Base-by-base conservation (phyloP, 805 yeast genomes). In the Ogataea nakhonphanomensis region DNA sequence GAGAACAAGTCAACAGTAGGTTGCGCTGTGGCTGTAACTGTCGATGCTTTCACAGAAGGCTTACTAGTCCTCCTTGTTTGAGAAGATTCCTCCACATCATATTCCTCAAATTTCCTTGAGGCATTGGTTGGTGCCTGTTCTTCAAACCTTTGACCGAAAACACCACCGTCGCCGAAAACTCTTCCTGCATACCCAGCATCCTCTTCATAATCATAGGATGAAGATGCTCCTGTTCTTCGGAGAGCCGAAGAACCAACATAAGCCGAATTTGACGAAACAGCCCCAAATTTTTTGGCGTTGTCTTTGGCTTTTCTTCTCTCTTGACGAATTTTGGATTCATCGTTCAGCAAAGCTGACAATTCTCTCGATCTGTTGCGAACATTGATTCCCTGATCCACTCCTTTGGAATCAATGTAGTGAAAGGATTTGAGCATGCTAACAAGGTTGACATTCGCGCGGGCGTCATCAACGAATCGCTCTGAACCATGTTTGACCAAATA, bases 331-430 rank as follows among this genome's bases (percentile, higher is more conserved):
- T 70, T 67, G 6, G 72, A 71, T 54, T 88, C 95, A 61, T 87
- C 95, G 52, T 79, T 79, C 50, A 93, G 71, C 50, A 93, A 70
- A 11, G 71, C 72, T 20, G 80, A 69, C 46, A 93, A 70, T 48
- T 79, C 81, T 62, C 88, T 85, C 23, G 96, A 83, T 52, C 96
- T 79, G 65, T 87, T 90, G 57, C 99, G 78, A 42, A 93, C 96
- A 59, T 91, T 90, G 51, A 89, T 79, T 38, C 99, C 99, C 66
- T 90, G 97, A 64, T 93, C 99, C 50, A 89, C 79, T 24, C 97
- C 97, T 61, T 87, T 85, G 13, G 89, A 78, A 63, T 93, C 98
- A 33, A 87, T 83, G 67, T 88, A 93, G 63, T 90, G 97, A 78
- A 93, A 93, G 9, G 88, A 79, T 57, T 87, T 86, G 54, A 93